Evolutionary conservation across 768 basidiomycete genomes (phyloP).

Genomic region (Crepidotus variabilis): DNA sequence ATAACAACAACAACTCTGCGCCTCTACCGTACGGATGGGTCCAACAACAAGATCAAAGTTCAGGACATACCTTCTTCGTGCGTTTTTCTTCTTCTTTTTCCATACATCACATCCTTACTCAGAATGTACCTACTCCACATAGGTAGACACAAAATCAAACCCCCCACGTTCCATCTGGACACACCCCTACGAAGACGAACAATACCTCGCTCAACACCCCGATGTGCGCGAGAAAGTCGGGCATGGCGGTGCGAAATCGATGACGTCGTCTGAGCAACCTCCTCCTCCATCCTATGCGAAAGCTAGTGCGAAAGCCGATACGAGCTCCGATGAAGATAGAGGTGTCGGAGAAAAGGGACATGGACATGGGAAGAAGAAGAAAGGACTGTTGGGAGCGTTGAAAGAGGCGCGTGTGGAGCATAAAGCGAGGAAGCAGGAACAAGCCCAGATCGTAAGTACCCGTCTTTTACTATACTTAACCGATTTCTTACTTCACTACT

Average conservation of each 20-base stretch:
- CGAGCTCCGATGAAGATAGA: background rate
- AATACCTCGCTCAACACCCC: constrained; percentile 55
- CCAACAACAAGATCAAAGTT: constrained; percentile 37
- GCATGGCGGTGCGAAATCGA: background rate
- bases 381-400: constrained; percentile 53
- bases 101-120: no score
- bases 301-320: no score
- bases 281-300: background rate
- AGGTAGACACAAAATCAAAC: constrained; percentile 62
- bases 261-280: background rate
- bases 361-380: background rate
- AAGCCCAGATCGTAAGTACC: constrained; percentile 19
- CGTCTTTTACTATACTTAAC: no score
- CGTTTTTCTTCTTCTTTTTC: no score
- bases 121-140: no score
- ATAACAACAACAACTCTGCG: constrained; percentile 7
- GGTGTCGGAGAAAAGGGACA: background rate
- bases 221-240: constrained; percentile 35
- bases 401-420: constrained; percentile 70
- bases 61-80: constrained; percentile 50
- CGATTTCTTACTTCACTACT: no score
- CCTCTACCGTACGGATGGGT: constrained; percentile 60
- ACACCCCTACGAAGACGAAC: constrained; percentile 69
- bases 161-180: constrained; percentile 71
- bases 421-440: constrained; percentile 47